These are phyloP conservation scores for Endocalyx cinctus DNA, from an alignment of 2,329 filamentous ascomycete species.

Conservation along the genomic window DNA sequence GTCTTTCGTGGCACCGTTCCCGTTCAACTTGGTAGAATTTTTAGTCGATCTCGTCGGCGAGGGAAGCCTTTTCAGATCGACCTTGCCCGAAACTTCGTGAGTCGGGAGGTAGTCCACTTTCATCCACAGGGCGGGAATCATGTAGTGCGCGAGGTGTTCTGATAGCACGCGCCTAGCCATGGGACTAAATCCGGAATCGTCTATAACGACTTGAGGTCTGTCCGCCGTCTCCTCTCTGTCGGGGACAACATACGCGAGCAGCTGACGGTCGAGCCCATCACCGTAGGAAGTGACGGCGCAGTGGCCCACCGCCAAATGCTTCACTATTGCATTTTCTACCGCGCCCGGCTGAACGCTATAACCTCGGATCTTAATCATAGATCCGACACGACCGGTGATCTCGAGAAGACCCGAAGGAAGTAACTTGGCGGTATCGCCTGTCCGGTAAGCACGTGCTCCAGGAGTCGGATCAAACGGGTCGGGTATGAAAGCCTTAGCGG, in stretches of 20 bases:
- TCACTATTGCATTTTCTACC: slow-evolving; percentile 68
- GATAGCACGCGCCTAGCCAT: slow-evolving; percentile 61
- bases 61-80: slow-evolving; percentile 67
- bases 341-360: slow-evolving; percentile 75
- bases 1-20: slow-evolving; percentile 39
- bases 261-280: slow-evolving; percentile 68
- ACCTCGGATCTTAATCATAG: slow-evolving; percentile 77
- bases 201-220: slow-evolving; percentile 60
- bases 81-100: slow-evolving; percentile 74
- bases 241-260: slow-evolving; percentile 72
- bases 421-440: slow-evolving; percentile 65
- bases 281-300: slow-evolving; percentile 71
- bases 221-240: slow-evolving; percentile 56
- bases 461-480: slow-evolving; percentile 58
- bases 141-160: slow-evolving; percentile 70
- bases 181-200: slow-evolving; percentile 68
- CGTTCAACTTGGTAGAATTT: slow-evolving; percentile 28
- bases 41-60: slow-evolving; percentile 48
- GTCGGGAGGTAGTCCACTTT: slow-evolving; percentile 67
- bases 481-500: slow-evolving; percentile 64
- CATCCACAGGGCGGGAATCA: slow-evolving; percentile 78
- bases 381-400: slow-evolving; percentile 70
- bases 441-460: slow-evolving; percentile 68
- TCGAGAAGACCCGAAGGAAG: slow-evolving; percentile 65
- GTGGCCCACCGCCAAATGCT: slow-evolving; percentile 64